Percentiles rank a stretch among this genome's conserved stretches.
Conservation (phyloP, 1,284 basidiomycete species). For the Ganoderma sinense region DNA sequence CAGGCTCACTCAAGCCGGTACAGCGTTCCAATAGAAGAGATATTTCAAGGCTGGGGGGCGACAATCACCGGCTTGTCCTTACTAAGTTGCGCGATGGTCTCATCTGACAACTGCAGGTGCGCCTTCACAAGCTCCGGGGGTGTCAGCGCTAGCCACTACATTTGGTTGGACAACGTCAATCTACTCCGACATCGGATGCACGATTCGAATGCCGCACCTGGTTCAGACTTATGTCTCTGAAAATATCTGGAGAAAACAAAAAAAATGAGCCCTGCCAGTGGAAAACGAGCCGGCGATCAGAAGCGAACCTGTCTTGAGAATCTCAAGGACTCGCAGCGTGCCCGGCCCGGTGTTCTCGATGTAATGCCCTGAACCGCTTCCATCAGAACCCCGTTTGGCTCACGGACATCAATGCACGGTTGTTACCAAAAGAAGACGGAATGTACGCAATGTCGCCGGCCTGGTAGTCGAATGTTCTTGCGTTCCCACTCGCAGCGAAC, state of each 20-base stretch:
- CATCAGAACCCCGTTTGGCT: not conserved
- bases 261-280: not conserved
- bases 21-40: not conserved
- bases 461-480: conserved; percentile 74
- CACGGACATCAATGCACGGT: conserved; percentile 9
- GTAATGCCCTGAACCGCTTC: conserved; percentile 58
- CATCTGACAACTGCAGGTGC: conserved; percentile 45
- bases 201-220: conserved; percentile 32
- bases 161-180: not conserved
- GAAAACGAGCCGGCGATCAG: not conserved
- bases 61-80: conserved; percentile 44
- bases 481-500: conserved; percentile 67
- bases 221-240: conserved; percentile 40
- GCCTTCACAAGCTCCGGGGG: conserved; percentile 51
- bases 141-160: conserved; percentile 49
- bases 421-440: conserved; percentile 55
- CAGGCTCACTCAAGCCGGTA: not conserved
- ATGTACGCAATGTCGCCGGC: conserved; percentile 68
- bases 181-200: not conserved
- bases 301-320: conserved; percentile 60
- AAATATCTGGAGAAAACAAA: conserved; percentile 27
- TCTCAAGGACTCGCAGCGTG: conserved; percentile 65
- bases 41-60: conserved; percentile 26
- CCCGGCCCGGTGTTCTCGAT: conserved; percentile 74
- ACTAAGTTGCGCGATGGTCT: conserved; percentile 42